Percentiles rank a stretch among this genome's conserved stretches.
Conservation (phyloP, 192 early-diverging fungal species). For the Irineochytrium annulatum region DNA sequence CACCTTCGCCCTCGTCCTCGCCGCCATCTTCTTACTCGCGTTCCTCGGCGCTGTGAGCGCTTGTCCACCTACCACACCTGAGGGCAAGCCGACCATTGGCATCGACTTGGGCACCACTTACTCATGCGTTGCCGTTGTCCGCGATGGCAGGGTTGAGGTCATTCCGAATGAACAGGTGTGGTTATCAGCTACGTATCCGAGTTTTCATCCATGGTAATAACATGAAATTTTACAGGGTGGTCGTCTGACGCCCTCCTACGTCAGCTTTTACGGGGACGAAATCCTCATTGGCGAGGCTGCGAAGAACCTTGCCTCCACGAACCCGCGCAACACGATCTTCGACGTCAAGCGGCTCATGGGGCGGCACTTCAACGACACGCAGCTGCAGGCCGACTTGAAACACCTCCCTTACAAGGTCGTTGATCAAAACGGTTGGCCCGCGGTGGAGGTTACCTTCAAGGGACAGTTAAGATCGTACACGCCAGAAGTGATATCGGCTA, state of each 20-base stretch:
- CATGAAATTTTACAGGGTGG: too few species aligned
- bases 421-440: conserved; percentile 76
- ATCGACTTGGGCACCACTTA: conserved; percentile 95
- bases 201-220: too few species aligned
- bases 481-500: conserved; percentile 96
- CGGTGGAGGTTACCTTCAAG: conserved; percentile 80
- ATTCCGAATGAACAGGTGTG: conserved; percentile 96
- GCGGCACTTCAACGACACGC: conserved; percentile 81
- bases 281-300: conserved; percentile 91
- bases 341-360: conserved; percentile 93
- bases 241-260: conserved; percentile 94
- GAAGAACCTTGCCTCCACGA: conserved; percentile 88
- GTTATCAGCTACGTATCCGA: too few species aligned
- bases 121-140: conserved; percentile 85
- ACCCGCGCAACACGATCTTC: conserved; percentile 89
- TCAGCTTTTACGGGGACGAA: conserved; percentile 88
- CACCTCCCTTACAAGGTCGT: conserved; percentile 92
- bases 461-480: conserved; percentile 80
- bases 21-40: too few species aligned
- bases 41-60: too few species aligned
- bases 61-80: too few species aligned
- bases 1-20: too few species aligned
- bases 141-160: conserved; percentile 95
- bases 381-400: conserved; percentile 90
- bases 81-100: conserved; percentile 76